These are phyloP conservation scores for Cladophialophora bantiana DNA, from an alignment of 2,329 filamentous ascomycete genomes.

Conservation along the genomic window DNA sequence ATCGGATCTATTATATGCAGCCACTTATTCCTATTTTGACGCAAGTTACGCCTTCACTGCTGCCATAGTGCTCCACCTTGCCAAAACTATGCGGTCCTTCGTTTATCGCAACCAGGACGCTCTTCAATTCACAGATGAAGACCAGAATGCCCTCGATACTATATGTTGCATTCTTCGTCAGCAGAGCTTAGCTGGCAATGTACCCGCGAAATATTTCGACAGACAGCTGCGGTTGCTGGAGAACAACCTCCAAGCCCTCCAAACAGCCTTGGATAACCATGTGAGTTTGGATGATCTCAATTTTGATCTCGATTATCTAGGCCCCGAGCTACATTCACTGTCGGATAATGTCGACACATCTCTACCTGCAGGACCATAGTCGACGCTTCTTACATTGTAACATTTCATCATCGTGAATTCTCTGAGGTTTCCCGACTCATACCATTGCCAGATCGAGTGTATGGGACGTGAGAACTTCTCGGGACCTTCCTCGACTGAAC, in stretches of 20 bases:
- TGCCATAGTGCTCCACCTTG: constrained; percentile 25
- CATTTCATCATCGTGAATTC: not conserved
- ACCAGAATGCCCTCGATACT: constrained; percentile 16
- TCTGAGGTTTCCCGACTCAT: not conserved
- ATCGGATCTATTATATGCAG: constrained; percentile 2
- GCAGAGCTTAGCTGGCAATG: constrained; percentile 21
- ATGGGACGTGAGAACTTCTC: not conserved
- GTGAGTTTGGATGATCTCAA: constrained; percentile 23
- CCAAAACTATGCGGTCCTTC: constrained; percentile 6
- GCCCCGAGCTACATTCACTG: not conserved
- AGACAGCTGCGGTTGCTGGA: constrained; percentile 22
- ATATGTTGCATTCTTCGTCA: constrained; percentile 11
- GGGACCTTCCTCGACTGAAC: no score
- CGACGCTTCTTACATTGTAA: not conserved
- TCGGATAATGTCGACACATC: not conserved
- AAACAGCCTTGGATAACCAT: constrained; percentile 13
- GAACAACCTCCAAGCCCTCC: constrained; percentile 23
- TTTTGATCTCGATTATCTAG: constrained; percentile 17
- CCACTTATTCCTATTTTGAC: constrained; percentile 28
- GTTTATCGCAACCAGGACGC: constrained; percentile 4
- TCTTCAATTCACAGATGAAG: constrained; percentile 16
- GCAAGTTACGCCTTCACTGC: constrained; percentile 31
- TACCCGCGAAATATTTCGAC: constrained; percentile 24
- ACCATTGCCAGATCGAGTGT: not conserved
- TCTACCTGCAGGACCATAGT: not conserved